These are phyloP conservation scores for Russula vinacea DNA, from an alignment of 768 basidiomycete genomes.

Conservation along the genomic window DNA sequence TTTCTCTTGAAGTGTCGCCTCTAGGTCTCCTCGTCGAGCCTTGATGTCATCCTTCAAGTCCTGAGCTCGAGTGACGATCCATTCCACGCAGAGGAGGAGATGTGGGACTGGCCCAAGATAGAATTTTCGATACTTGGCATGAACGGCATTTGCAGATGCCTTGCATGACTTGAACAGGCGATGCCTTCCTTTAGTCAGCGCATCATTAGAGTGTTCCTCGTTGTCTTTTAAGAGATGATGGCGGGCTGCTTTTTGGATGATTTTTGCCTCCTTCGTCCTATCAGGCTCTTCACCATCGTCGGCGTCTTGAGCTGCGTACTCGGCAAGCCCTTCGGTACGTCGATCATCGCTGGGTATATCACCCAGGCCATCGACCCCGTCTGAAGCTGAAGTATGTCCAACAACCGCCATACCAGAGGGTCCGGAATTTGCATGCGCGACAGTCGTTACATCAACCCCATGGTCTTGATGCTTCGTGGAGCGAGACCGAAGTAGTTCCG, in stretches of 20 bases:
- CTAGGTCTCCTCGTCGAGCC: not conserved
- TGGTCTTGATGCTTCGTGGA: not conserved
- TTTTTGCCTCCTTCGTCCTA: not conserved
- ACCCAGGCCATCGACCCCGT: not conserved
- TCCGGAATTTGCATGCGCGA: not conserved
- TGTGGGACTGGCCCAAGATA: conserved; percentile 23
- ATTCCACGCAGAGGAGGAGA: conserved; percentile 23
- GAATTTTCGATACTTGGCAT: conserved; percentile 10
- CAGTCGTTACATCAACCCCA: not conserved
- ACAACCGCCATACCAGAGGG: not conserved
- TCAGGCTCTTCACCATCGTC: conserved; percentile 5
- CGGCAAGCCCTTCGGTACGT: not conserved
- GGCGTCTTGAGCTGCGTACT: conserved; percentile 12
- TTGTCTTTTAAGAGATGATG: not conserved
- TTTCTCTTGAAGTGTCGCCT: conserved; percentile 12
- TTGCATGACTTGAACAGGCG: conserved; percentile 19
- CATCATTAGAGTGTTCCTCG: not conserved
- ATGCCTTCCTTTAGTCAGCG: conserved; percentile 7
- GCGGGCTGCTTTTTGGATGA: conserved; percentile 15
- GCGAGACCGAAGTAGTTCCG: not conserved
- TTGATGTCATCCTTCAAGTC: conserved; percentile 5
- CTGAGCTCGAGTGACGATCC: not conserved
- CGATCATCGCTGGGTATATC: not conserved
- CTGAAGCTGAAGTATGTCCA: not conserved
- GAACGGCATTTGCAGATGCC: conserved; percentile 4